Evolutionary conservation across 2,329 filamentous ascomycete species (phyloP), one percentile per base, ranked within the genome.

Genomic region (Magnaporthiopsis rhizophila): DNA sequence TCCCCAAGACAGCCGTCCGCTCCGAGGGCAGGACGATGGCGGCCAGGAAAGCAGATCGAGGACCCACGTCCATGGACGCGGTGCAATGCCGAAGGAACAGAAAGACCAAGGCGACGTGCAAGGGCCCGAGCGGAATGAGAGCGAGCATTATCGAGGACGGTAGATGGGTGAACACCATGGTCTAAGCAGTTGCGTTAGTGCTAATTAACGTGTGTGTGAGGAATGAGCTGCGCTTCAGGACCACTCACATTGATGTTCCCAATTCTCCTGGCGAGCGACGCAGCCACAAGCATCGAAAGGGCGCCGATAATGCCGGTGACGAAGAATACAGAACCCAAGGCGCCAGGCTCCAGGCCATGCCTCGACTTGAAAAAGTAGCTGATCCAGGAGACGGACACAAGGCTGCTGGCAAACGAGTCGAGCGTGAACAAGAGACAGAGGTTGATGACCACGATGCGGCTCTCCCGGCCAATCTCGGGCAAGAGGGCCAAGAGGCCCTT

Each of bases 131-230:
- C 2, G 70, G 69, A 28, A 91, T 84, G 26, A 91, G 74, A 18
- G 83, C 78, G 1, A 91, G 80, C 68, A 86, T 87, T 32, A 91
- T 74, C 9, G 88, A 80, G 0, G 87, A 89, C 0, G 89, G 89
- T 0, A 91, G 77, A 69, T 91, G 88, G 0, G 88, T 90, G 70
- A 90, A 89, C 11, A 89, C 87, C 89, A 91, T 91, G 1, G 88
- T 90, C 79, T 86, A 70, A 68, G n/a, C 7, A 7, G 15, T 45
- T 45, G 6, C 38, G 38, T 45, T 45, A 45, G 38, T 45, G 69
- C 68, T 68, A 5, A 69, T 70, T 60, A 60, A 74, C 34, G 34
- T 38, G 50, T 64, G 32, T 7, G 11, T 1, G 38, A 18, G 57
- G 57, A 32, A 8, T 28, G 30, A 13, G 26, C n/a, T 13, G 24